A percentile compares a stretch with the other conserved stretches of the same genome.
These are phyloP conservation scores for Pythium volutum DNA, from an alignment of 352 stramenopile species.

Conservation along the genomic window DNA sequence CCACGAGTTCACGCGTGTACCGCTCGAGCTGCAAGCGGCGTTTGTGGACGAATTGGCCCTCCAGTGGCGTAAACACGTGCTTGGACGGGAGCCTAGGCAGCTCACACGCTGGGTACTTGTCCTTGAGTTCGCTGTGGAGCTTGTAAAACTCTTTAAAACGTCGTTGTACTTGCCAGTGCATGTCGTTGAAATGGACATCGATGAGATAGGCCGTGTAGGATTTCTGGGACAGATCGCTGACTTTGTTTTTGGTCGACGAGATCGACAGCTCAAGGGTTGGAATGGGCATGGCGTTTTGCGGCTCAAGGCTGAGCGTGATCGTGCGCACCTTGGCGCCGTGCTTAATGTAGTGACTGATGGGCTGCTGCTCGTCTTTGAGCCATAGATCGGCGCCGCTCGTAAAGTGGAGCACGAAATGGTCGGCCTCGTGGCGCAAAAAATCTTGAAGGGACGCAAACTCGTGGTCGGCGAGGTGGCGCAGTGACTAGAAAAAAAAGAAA, in stretches of 20 bases:
- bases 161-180: slow-evolving; percentile 62
- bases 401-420: slow-evolving; percentile 49
- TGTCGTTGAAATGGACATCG: slow-evolving; percentile 64
- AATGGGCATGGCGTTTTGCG: slow-evolving; percentile 56
- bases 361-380: slow-evolving; percentile 53
- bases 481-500: neutral
- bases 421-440: slow-evolving; percentile 32
- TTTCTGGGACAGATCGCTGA: slow-evolving; percentile 74
- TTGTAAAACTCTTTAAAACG: slow-evolving; percentile 66
- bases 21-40: slow-evolving; percentile 62
- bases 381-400: slow-evolving; percentile 30
- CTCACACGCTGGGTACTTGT: slow-evolving; percentile 41
- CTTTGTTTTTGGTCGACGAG: slow-evolving; percentile 62
- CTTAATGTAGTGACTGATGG: slow-evolving; percentile 43
- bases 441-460: slow-evolving; percentile 24
- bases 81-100: slow-evolving; percentile 58
- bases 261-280: slow-evolving; percentile 62
- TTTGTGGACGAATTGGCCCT: slow-evolving; percentile 60
- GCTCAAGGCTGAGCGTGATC: slow-evolving; percentile 30
- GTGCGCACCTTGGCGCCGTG: slow-evolving; percentile 22
- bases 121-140: slow-evolving; percentile 62
- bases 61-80: slow-evolving; percentile 59
- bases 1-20: slow-evolving; percentile 56
- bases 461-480: neutral
- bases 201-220: slow-evolving; percentile 71